Evolutionary conservation across 306 rosid genomes (phyloP).

Genomic region (Prunus mongolica): DNA sequence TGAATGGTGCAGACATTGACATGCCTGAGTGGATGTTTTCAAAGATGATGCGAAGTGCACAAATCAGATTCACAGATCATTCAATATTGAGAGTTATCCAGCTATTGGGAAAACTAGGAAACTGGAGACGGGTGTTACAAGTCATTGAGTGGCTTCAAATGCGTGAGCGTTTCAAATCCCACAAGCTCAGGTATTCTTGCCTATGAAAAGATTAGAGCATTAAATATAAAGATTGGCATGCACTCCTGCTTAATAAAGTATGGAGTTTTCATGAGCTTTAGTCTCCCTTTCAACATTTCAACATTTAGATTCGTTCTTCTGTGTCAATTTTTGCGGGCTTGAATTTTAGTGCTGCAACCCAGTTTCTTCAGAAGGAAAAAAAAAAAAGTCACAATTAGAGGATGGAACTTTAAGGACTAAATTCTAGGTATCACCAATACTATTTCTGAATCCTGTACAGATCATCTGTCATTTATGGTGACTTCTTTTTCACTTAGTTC

Average conservation of each 20-base stretch:
- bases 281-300: neutral
- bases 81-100: constrained; percentile 76
- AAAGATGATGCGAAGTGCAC: constrained; percentile 86
- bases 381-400: neutral
- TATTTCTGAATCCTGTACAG: neutral
- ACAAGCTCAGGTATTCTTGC: constrained; percentile 56
- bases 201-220: neutral
- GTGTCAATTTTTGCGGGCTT: neutral
- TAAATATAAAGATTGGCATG: neutral
- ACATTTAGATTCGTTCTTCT: neutral
- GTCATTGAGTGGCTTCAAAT: constrained; percentile 95
- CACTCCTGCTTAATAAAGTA: neutral
- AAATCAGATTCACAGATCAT: constrained; percentile 75
- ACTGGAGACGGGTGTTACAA: constrained; percentile 89
- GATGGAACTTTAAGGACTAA: neutral
- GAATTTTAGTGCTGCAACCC: neutral
- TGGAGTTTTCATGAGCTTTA: neutral
- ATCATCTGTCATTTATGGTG: neutral
- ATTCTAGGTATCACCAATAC: neutral
- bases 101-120: constrained; percentile 74
- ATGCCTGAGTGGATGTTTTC: constrained; percentile 92
- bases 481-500: neutral
- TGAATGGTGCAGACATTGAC: constrained; percentile 85
- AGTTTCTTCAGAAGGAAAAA: neutral
- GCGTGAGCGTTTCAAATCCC: constrained; percentile 77